Evolutionary conservation across 2,329 filamentous ascomycete species (phyloP).

Genomic region (Sphaerulina vaccinii): DNA sequence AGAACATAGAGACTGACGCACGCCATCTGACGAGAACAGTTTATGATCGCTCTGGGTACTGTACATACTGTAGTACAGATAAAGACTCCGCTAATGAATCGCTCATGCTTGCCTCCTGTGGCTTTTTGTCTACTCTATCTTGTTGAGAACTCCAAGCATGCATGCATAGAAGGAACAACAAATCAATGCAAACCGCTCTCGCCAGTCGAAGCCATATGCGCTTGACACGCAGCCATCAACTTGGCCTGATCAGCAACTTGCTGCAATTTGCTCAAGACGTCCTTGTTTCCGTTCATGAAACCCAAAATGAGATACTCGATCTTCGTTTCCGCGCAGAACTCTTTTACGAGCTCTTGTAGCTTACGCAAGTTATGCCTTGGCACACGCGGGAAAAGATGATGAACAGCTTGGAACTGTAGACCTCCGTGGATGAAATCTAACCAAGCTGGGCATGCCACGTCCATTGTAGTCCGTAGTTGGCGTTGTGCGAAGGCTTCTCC

Average conservation of each 20-base stretch:
- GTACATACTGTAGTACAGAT: too few species aligned
- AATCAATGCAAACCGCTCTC: constrained; percentile 1
- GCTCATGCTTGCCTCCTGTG: neutral
- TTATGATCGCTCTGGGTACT: too few species aligned
- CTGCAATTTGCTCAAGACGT: constrained; percentile 1
- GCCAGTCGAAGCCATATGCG: neutral
- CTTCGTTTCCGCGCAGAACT: constrained; percentile 1
- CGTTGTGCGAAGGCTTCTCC: neutral
- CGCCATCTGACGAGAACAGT: too few species aligned
- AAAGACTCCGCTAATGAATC: too few species aligned
- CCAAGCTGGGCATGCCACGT: neutral
- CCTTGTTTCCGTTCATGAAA: constrained; percentile 1
- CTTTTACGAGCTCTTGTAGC: neutral
- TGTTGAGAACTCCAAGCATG: neutral
- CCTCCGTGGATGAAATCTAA: constrained; percentile 1
- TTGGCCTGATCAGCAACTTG: constrained; percentile 1
- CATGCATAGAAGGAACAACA: neutral
- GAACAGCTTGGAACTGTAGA: constrained; percentile 1
- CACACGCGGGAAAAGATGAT: neutral
- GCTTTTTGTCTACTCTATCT: neutral
- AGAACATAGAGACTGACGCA: too few species aligned
- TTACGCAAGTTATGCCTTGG: constrained; percentile 1
- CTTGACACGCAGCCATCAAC: neutral
- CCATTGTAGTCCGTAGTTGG: neutral
- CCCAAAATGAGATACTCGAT: neutral